Percentiles rank a stretch among this genome's conserved stretches.
phyloP scores from a whole-genome alignment of 257 asterid genomes.

The Solanum raphanifolium region DNA sequence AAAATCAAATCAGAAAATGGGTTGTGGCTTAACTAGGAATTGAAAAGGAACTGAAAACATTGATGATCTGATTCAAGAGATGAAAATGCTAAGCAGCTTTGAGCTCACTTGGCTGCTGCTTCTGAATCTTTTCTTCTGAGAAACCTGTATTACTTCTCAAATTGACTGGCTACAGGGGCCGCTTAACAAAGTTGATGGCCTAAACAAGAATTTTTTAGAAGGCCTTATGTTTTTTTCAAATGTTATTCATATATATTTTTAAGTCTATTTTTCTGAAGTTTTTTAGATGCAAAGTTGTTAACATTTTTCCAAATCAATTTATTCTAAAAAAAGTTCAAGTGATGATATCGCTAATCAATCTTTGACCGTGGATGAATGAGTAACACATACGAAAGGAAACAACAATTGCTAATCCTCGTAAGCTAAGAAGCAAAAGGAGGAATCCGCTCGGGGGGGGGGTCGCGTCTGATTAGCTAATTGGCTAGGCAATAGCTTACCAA shows the following conservation, averaged over 20 bases:
- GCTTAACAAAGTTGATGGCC: neutral
- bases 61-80: neutral
- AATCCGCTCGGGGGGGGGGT: no score
- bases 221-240: neutral
- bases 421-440: neutral
- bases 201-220: neutral
- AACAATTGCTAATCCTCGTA: neutral
- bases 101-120: neutral
- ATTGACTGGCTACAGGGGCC: neutral
- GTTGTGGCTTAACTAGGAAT: neutral
- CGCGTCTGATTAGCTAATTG: neutral
- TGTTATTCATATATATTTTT: neutral
- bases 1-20: neutral
- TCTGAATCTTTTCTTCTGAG: neutral
- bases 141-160: neutral
- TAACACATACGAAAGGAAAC: neutral
- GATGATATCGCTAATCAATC: neutral
- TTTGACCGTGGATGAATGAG: neutral
- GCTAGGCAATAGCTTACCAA: neutral
- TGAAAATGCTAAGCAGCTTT: neutral
- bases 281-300: neutral
- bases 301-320: neutral
- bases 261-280: neutral
- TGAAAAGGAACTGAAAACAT: neutral
- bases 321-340: neutral